phyloP scores from a whole-genome alignment of 257 asterid genomes.

The Solanum chiquidenum region DNA sequence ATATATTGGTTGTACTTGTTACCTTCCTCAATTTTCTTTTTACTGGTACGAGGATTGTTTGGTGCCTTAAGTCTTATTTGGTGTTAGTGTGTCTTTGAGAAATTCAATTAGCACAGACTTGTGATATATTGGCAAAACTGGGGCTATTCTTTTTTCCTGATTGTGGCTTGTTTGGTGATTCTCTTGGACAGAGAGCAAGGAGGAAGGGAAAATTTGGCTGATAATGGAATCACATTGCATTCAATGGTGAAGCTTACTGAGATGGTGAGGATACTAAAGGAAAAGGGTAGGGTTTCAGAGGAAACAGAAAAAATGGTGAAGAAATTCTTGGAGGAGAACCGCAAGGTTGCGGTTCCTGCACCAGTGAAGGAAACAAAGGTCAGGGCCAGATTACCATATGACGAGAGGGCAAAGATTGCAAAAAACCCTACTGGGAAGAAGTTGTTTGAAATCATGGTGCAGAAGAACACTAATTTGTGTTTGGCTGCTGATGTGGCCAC shows the following conservation, averaged over 20 bases:
- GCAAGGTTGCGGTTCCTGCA: slow-evolving; percentile 53
- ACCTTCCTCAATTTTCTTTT: background rate
- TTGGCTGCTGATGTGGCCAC: slow-evolving; percentile 96
- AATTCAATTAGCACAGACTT: background rate
- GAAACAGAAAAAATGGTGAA: slow-evolving; percentile 76
- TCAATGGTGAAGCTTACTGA: slow-evolving; percentile 83
- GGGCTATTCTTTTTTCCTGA: background rate
- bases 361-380: slow-evolving; percentile 23
- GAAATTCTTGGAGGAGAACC: slow-evolving; percentile 75
- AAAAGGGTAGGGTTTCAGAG: slow-evolving; percentile 81
- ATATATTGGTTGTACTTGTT: background rate
- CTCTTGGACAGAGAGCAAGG: slow-evolving; percentile 78
- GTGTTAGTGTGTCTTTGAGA: background rate
- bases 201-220: slow-evolving; percentile 87
- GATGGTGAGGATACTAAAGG: slow-evolving; percentile 84
- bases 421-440: slow-evolving; percentile 84
- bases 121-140: background rate
- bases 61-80: background rate
- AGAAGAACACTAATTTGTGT: slow-evolving; percentile 81
- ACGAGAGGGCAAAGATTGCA: slow-evolving; percentile 70
- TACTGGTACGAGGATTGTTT: background rate
- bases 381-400: slow-evolving; percentile 46
- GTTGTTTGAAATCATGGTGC: slow-evolving; percentile 82
- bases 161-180: background rate
- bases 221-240: slow-evolving; percentile 76